Evolutionary conservation across 2,329 filamentous ascomycete species (phyloP).

Genomic region (Penicillium sp.): DNA sequence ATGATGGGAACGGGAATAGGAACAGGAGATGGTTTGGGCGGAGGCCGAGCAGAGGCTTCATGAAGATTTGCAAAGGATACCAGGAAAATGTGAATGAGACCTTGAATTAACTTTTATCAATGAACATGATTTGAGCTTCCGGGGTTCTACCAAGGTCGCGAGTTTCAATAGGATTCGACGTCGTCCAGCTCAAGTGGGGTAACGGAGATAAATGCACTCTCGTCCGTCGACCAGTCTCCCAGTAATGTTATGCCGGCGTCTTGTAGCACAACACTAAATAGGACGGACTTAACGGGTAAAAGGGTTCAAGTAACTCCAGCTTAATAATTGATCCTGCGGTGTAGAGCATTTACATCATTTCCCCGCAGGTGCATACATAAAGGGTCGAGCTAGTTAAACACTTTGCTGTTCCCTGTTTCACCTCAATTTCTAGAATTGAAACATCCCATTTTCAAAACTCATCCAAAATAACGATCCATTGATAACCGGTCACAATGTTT

Average conservation of each 20-base stretch:
- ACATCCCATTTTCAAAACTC: not conserved
- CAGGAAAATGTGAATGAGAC: no score
- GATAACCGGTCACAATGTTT: constrained; percentile 3
- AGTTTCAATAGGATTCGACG: not conserved
- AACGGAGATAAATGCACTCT: not conserved
- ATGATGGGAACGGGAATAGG: constrained; percentile 9
- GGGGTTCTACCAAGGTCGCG: no score
- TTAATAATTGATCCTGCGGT: constrained; percentile 4
- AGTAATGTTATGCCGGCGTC: not conserved
- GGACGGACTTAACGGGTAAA: constrained; percentile 1
- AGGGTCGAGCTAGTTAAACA: not conserved
- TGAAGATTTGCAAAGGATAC: no score
- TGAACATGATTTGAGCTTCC: no score
- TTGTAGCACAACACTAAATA: not conserved
- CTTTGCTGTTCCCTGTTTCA: not conserved
- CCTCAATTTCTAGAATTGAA: not conserved
- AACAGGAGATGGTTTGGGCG: constrained; percentile 1
- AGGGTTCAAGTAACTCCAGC: not conserved
- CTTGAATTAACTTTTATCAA: no score
- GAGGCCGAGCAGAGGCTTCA: no score
- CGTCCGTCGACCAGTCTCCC: not conserved
- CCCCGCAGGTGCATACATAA: constrained; percentile 7
- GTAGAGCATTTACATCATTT: constrained; percentile 9
- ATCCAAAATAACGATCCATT: not conserved
- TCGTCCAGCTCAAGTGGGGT: not conserved